phyloP scores from a whole-genome alignment of 169 alveolate species.

The Plasmodium coatneyi region DNA sequence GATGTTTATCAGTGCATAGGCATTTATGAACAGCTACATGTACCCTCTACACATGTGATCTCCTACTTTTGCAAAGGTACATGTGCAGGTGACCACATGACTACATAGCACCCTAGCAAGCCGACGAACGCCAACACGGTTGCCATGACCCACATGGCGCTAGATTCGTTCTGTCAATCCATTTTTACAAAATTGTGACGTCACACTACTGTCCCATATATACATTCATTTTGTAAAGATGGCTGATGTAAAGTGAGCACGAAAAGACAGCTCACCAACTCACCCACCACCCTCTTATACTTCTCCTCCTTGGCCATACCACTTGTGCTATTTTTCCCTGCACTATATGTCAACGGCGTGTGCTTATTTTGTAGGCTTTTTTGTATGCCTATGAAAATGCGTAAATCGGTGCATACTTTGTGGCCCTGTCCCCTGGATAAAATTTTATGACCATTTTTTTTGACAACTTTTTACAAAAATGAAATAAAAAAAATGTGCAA shows the following conservation, averaged over 20 bases:
- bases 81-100: background rate
- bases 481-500: background rate
- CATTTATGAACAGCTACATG: background rate
- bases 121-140: background rate
- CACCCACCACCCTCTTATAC: background rate
- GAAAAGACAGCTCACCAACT: background rate
- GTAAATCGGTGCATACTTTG: background rate
- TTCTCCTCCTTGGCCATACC: background rate
- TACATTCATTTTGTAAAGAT: background rate
- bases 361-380: background rate
- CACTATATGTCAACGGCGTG: background rate
- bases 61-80: background rate
- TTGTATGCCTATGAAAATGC: background rate
- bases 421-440: background rate
- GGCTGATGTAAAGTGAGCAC: background rate
- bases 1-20: background rate
- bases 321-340: background rate
- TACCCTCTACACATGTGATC: background rate
- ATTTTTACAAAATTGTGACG: background rate
- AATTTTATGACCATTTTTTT: background rate
- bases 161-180: background rate
- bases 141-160: background rate
- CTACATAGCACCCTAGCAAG: background rate
- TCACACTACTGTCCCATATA: background rate
- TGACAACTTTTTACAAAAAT: background rate